Evolutionary conservation across 108 stramenopile genomes (phyloP), one percentile per base, ranked within the genome.

Genomic region (Fragilaria crotonensis): DNA sequence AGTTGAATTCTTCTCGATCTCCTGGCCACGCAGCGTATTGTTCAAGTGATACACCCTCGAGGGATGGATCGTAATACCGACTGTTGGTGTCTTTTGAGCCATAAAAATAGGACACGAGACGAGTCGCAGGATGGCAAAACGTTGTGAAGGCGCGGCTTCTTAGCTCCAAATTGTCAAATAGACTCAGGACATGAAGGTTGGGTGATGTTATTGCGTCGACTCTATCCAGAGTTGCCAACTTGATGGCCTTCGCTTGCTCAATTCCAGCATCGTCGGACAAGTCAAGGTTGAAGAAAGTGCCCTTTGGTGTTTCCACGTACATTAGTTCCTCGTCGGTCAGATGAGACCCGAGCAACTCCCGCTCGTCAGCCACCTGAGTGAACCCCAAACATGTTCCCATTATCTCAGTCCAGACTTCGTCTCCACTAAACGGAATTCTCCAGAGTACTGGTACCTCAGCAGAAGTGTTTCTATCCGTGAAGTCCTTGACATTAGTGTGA

Each of bases 1-100:
- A 52, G 26, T 52, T 52, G 26, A 52, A 52, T 52, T 52, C 51
- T 1, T 18, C 17, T 23, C 51, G 51, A 4, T 52, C 51, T 26
- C 26, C 5, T 18, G 21, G 21, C 5, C 23, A 52, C 18, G 3
- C 18, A 17, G 51, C 22, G 26, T 52, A 52, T 26, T 52, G 5
- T 26, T 52, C 51, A 17, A 52, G 18, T 18, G 51, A 11, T 14
- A 41, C 36, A 41, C 14, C 14, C 36, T 41, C 36, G 7, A 41
- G 14, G 14, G 7, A 14, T 11, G 36, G 36, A 41, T 41, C 36
- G 36, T 41, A 41, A 41, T 41, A 41, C 7, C 36, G 36, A 41
- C 36, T 41, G 14, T 14, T 7, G 14, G 14, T 11, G 14, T 41
- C 36, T 14, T 41, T 7, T 11, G 36, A 7, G 7, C 14, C 36